A percentile compares a stretch with the other conserved stretches of the same genome.
Evolutionary conservation across 2,329 filamentous ascomycete genomes (phyloP).

Genomic region (Alternaria consortialis): DNA sequence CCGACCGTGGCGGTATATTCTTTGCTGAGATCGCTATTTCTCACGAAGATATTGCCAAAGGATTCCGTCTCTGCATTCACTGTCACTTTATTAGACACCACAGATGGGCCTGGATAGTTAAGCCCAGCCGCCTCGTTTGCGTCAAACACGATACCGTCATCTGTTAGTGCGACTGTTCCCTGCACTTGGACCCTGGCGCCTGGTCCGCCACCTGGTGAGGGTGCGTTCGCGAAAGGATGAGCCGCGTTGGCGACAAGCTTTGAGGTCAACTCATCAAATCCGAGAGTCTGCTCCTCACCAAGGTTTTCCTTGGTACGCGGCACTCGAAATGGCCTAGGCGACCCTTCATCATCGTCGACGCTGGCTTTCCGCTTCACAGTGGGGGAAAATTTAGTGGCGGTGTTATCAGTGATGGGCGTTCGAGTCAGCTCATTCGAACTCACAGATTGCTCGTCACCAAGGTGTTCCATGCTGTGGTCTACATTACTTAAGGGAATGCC

Average conservation of each 20-base stretch:
- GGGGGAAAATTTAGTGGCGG: no score
- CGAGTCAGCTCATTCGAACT: no score
- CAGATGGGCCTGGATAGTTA: no score
- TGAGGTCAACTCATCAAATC: neutral
- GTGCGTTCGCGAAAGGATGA: neutral
- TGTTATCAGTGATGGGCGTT: no score
- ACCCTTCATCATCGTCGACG: accelerated
- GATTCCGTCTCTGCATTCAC: no score
- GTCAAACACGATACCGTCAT: no score
- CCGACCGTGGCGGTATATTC: neutral
- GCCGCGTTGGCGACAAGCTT: neutral
- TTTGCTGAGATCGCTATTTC: neutral
- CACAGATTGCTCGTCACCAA: no score
- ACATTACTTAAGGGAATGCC: no score
- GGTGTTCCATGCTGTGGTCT: no score
- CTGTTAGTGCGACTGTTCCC: no score
- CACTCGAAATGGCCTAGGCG: neutral
- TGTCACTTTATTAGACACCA: no score
- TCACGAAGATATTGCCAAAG: no score
- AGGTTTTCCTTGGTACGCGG: neutral
- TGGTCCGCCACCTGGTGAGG: neutral
- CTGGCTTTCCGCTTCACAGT: neutral
- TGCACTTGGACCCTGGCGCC: neutral
- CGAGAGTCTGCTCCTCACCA: neutral
- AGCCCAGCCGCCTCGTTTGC: neutral